Conservation (phyloP, 208 protist genomes). For the Novymonas esmeraldas region DNA sequence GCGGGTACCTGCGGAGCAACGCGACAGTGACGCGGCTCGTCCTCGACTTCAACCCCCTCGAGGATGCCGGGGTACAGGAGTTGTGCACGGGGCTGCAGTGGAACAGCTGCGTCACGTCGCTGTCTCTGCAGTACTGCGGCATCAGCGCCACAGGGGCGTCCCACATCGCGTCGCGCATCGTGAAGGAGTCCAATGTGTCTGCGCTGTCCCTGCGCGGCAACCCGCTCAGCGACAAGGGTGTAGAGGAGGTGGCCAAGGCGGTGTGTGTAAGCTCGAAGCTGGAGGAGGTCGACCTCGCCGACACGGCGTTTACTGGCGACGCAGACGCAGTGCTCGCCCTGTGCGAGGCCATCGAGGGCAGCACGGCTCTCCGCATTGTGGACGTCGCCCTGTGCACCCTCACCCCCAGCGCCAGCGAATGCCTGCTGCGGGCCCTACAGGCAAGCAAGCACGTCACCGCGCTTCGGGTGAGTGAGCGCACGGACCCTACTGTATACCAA, state of each 20-base stretch:
- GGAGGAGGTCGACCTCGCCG: slow-evolving; percentile 75
- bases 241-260: slow-evolving; percentile 58
- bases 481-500: slow-evolving; percentile 63
- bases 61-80: slow-evolving; percentile 60
- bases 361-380: slow-evolving; percentile 47
- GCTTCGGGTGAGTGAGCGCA: slow-evolving; percentile 67
- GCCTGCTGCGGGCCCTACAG: slow-evolving; percentile 54
- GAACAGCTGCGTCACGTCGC: slow-evolving; percentile 68
- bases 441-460: slow-evolving; percentile 55
- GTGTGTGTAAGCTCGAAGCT: slow-evolving; percentile 62
- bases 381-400: slow-evolving; percentile 86
- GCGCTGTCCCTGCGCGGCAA: slow-evolving; percentile 77
- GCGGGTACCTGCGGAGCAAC: slow-evolving; percentile 68
- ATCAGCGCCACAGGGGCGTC: slow-evolving; percentile 49
- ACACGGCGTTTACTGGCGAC: slow-evolving; percentile 71
- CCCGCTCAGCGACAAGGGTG: slow-evolving; percentile 60
- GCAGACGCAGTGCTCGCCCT: slow-evolving; percentile 65
- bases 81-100: slow-evolving; percentile 79
- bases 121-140: slow-evolving; percentile 86
- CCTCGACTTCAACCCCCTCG: slow-evolving; percentile 84
- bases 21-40: slow-evolving; percentile 64
- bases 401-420: slow-evolving; percentile 37
- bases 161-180: slow-evolving; percentile 55
- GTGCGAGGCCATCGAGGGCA: slow-evolving; percentile 78
- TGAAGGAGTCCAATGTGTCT: slow-evolving; percentile 76